Percentiles rank a stretch among this genome's conserved stretches.
Evolutionary conservation across 2,329 filamentous ascomycete species (phyloP).

Genomic region (Claviceps humidiphila): DNA sequence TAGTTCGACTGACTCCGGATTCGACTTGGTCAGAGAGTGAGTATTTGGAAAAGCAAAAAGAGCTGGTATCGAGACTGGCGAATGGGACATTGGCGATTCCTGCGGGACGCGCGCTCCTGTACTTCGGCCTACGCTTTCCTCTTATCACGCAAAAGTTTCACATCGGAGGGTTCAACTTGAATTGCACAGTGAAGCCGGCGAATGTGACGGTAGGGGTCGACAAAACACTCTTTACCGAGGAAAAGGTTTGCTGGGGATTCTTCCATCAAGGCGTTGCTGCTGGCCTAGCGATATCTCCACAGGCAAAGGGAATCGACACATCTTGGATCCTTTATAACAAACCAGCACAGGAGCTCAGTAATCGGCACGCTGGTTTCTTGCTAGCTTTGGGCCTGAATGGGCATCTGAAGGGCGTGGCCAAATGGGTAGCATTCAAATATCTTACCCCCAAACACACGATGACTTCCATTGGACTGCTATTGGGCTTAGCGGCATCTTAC

Average conservation of each 20-base stretch:
- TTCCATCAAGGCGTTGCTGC: constrained; percentile 95
- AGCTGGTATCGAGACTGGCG: constrained; percentile 74
- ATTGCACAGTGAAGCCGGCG: constrained; percentile 80
- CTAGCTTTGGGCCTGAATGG: constrained; percentile 86
- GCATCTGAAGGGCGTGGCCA: constrained; percentile 84
- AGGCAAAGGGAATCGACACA: constrained; percentile 88
- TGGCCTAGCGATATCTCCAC: constrained; percentile 76
- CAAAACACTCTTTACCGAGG: constrained; percentile 74
- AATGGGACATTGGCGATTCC: constrained; percentile 80
- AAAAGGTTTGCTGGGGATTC: constrained; percentile 96
- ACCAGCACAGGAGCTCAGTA: constrained; percentile 71
- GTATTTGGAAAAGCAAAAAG: constrained; percentile 83
- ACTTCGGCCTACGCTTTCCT: constrained; percentile 77
- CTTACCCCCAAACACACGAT: constrained; percentile 98
- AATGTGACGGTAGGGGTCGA: constrained; percentile 92
- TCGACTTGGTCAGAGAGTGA: constrained; percentile 74
- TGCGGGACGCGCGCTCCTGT: constrained; percentile 72
- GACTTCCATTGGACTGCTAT: constrained; percentile 90
- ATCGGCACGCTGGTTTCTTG: constrained; percentile 90
- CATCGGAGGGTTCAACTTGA: constrained; percentile 81
- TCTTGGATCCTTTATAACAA: constrained; percentile 99
- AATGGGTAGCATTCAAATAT: constrained; percentile 98
- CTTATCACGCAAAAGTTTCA: constrained; percentile 85
- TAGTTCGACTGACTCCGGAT: constrained; percentile 63
- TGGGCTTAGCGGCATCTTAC: constrained; percentile 86